A percentile compares a stretch with the other conserved stretches of the same genome.
phyloP scores from a whole-genome alignment of 306 rosid species.

The peach (Prunus persica) region Prunus_persica_NCBIv2 NC_034014.1:2727501-2728000 shows the following conservation, averaged over 20 bases:
- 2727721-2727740: slow-evolving; percentile 89
- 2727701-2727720: slow-evolving; percentile 96
- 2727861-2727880: slow-evolving; percentile 77
- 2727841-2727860: slow-evolving; percentile 80
- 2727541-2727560: not conserved
- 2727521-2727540: not conserved
- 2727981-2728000: slow-evolving; percentile 92
- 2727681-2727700: slow-evolving; percentile 98
- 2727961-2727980: slow-evolving; percentile 94
- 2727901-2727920: slow-evolving; percentile 95
- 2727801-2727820: slow-evolving; percentile 81
- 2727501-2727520: slow-evolving; percentile 3
- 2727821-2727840: slow-evolving; percentile 69
- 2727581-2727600: not conserved
- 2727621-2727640: slow-evolving; percentile 27
- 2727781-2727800: slow-evolving; percentile 99
- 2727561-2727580: not conserved
- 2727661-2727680: slow-evolving; percentile 95
- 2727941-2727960: slow-evolving; percentile 98
- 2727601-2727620: not conserved
- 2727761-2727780: slow-evolving; percentile 90
- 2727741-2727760: slow-evolving; percentile 91
- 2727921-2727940: slow-evolving; percentile 98
- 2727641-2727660: slow-evolving; percentile 63
- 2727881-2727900: slow-evolving; percentile 90